Evolutionary conservation across 78 protist genomes (phyloP).

Genomic region (Goniomonas avonlea): DNA sequence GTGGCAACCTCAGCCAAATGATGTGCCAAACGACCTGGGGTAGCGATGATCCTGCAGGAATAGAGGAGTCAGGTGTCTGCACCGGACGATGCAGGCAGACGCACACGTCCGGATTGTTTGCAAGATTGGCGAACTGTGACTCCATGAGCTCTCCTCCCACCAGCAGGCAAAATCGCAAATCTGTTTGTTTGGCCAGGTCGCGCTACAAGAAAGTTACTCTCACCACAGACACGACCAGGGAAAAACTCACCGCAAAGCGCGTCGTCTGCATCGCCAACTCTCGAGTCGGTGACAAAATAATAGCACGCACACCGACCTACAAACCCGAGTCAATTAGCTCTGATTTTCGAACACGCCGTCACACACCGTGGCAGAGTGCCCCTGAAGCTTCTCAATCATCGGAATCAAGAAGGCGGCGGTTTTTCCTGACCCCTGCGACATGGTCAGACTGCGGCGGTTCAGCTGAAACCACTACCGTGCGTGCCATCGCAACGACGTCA

Average conservation of each 20-base stretch:
- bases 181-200: constrained; percentile 61
- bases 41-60: constrained; percentile 78
- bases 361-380: constrained; percentile 55
- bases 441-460: too few species aligned
- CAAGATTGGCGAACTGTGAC: constrained; percentile 71
- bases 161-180: constrained; percentile 56
- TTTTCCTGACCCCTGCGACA: constrained; percentile 59
- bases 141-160: constrained; percentile 91
- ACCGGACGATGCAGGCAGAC: background rate
- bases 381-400: constrained; percentile 55
- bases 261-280: constrained; percentile 96
- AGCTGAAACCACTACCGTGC: too few species aligned
- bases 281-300: constrained; percentile 96
- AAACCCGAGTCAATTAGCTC: too few species aligned
- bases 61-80: background rate
- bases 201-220: too few species aligned
- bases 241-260: constrained; percentile 40
- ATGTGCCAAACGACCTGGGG: constrained; percentile 97
- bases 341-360: too few species aligned
- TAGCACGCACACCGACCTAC: constrained; percentile 75
- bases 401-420: constrained; percentile 45
- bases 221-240: too few species aligned
- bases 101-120: constrained; percentile 83
- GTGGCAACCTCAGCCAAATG: constrained; percentile 63
- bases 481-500: constrained; percentile 35